phyloP scores from a whole-genome alignment of 2,329 filamentous ascomycete genomes.

The Aspergillus sp. region DNA sequence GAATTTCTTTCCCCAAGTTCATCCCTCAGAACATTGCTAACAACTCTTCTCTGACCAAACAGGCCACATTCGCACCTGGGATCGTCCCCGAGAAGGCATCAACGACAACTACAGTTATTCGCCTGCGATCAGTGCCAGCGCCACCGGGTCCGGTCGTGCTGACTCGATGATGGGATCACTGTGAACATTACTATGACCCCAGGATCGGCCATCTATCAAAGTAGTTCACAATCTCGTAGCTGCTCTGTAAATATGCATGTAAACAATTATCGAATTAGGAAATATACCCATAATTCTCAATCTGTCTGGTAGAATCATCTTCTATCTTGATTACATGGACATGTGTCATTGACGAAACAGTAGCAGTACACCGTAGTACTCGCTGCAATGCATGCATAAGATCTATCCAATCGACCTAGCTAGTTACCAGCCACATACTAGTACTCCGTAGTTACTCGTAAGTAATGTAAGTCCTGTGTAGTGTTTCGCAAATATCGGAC shows the following conservation, averaged over 20 bases:
- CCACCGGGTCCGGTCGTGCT: conserved; percentile 16
- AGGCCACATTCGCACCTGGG: conserved; percentile 78
- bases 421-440: too few species aligned
- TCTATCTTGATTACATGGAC: too few species aligned
- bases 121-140: conserved; percentile 20
- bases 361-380: too few species aligned
- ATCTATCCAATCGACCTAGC: too few species aligned
- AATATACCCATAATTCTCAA: conserved; percentile 22
- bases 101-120: conserved; percentile 28
- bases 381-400: too few species aligned
- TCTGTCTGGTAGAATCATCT: background rate
- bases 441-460: too few species aligned
- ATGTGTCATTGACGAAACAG: too few species aligned
- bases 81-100: conserved; percentile 58
- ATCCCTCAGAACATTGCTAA: conserved; percentile 13
- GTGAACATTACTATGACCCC: conserved; percentile 6
- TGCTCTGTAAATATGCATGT: conserved; percentile 19
- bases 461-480: too few species aligned
- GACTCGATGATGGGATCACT: conserved; percentile 23
- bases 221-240: background rate
- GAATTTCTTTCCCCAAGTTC: conserved; percentile 3
- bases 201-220: background rate
- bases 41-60: conserved; percentile 15
- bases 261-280: conserved; percentile 6
- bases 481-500: too few species aligned